Base-by-base conservation (phyloP, 2,329 filamentous ascomycete genomes). In the Colletotrichum sp. region DNA sequence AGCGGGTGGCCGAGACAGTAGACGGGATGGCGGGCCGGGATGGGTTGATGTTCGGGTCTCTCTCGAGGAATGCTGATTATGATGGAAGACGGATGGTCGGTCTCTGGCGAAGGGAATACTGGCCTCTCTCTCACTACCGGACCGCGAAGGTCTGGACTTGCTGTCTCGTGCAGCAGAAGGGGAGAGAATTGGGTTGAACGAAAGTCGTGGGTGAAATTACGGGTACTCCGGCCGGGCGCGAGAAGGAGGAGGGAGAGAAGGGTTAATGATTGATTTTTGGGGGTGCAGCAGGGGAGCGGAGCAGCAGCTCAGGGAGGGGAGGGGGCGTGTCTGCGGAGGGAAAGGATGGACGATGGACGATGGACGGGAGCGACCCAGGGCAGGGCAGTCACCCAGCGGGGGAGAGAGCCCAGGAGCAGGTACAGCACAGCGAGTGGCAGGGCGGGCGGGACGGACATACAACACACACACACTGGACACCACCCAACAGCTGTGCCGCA, bases 231-330 rank as follows among this genome's bases (percentile, higher is more conserved):
- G 58, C 70, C 52, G 43, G 39, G 36, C 27, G 39, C 67, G 55
- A 74, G 32, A 43, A 62, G 30, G 66, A 76, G 70, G 66, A 70
- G 74, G 74, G 74, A 76, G 58, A 36, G 71, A 48, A 69, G 74
- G 74, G 74, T 76, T 76, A 74, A 76, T 69, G 74, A 70, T 70
- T 56, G 64, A 74, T 70, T 76, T 58, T 74, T 70, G 61, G 73
- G 69, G 73, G 73, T 68, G 56, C 55, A 68, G 55, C 64, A 74
- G 66, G 30, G 64, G 18, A 61, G 55, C 55, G 55, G 55, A 58
- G 55, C 55, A 28, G 55, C 56, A 64, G 55, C 43, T 52, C 43
- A 52, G 43, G 43, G 43, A 22, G 64, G 65, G 22, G 39, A 48
- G 39, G 62, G 71, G 66, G 66, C 30, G 66, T 74, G 67, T 71